A percentile compares a stretch with the other conserved stretches of the same genome.
phyloP scores from a whole-genome alignment of 2,329 filamentous ascomycete genomes.

The Sporothrix schenckii region DNA sequence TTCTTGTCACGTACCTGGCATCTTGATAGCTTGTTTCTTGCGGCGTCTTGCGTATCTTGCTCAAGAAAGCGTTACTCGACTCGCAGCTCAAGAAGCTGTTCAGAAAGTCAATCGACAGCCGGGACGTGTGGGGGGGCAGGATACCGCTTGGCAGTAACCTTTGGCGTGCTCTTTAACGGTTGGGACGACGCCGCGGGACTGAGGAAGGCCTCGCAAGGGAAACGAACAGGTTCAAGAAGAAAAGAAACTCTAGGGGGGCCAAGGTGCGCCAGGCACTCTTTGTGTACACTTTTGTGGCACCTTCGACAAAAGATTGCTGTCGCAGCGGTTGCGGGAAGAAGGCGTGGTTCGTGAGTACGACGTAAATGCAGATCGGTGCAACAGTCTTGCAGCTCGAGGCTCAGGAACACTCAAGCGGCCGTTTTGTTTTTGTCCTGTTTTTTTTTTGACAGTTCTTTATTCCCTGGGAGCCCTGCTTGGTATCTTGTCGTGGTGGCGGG shows the following conservation, averaged over 20 bases:
- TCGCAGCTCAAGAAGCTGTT: background rate
- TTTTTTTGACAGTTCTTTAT: background rate
- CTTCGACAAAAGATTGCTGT: conserved; percentile 6
- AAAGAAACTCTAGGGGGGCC: too few relatives aligned
- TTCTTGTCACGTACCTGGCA: conserved; percentile 25
- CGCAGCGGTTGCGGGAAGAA: conserved; percentile 10
- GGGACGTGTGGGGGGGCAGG: background rate
- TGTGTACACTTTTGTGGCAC: background rate
- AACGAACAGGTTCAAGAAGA: background rate
- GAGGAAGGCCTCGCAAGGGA: background rate
- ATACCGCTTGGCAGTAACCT: conserved; percentile 4
- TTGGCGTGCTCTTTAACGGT: background rate
- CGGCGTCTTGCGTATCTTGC: conserved; percentile 16
- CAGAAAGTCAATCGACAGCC: background rate
- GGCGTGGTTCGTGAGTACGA: conserved; percentile 14
- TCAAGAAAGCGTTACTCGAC: background rate
- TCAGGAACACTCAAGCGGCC: background rate
- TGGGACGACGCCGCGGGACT: background rate
- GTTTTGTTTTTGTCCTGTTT: background rate
- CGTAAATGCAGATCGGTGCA: conserved; percentile 22
- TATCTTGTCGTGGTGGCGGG: background rate
- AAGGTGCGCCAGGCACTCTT: conserved; percentile 1
- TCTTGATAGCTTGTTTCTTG: background rate
- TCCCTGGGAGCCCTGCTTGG: background rate
- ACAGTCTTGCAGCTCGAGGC: background rate